Conservation (phyloP, 2,329 filamentous ascomycete species). For the Claviceps spartinae region DNA sequence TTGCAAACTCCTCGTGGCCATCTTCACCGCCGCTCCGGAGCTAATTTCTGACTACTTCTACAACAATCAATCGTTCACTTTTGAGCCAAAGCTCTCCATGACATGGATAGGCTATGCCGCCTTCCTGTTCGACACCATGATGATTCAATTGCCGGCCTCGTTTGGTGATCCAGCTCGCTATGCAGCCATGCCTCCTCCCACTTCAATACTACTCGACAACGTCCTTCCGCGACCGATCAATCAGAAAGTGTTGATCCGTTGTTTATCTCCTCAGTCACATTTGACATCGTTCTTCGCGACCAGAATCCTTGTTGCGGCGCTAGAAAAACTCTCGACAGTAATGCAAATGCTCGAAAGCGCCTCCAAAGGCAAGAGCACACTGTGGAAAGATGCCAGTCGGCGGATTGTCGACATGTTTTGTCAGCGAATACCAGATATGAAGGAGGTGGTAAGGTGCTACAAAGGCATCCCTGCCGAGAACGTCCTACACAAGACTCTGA, state of each 20-base stretch:
- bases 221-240: constrained; percentile 73
- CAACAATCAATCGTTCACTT: constrained; percentile 64
- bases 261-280: constrained; percentile 62
- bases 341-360: constrained; percentile 45
- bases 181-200: constrained; percentile 58
- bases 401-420: constrained; percentile 63
- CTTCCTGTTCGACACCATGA: constrained; percentile 70
- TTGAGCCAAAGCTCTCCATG: constrained; percentile 82
- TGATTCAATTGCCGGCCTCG: constrained; percentile 55
- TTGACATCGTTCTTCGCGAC: constrained; percentile 76
- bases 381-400: constrained; percentile 58
- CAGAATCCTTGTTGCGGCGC: constrained; percentile 61
- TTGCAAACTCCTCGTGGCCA: constrained; percentile 64
- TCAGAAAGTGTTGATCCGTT: constrained; percentile 65
- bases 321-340: constrained; percentile 61
- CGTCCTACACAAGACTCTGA: constrained; percentile 61
- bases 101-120: constrained; percentile 93
- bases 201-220: constrained; percentile 68
- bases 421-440: constrained; percentile 66
- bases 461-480: constrained; percentile 55
- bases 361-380: constrained; percentile 19
- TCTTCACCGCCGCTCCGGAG: constrained; percentile 73
- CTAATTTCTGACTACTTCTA: constrained; percentile 79
- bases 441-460: constrained; percentile 64
- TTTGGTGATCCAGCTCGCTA: constrained; percentile 56